Conservation (phyloP, 352 stramenopile genomes). For the Thraustochytrium sp. region DNA sequence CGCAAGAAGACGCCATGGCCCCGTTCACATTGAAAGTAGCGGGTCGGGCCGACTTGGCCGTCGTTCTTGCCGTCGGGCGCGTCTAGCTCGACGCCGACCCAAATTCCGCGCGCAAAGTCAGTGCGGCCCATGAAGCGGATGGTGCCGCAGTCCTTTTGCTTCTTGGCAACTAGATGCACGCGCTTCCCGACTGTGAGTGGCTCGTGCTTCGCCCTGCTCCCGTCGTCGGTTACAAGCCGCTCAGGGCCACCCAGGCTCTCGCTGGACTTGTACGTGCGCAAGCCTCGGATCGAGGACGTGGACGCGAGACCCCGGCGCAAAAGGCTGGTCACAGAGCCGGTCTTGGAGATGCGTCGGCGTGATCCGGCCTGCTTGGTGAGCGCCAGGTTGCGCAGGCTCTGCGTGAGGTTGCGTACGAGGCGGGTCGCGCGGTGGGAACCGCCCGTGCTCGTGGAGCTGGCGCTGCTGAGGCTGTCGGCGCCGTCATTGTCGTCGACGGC, state of each 20-base stretch:
- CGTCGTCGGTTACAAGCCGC: too few relatives aligned
- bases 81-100: slow-evolving; percentile 51
- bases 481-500: too few relatives aligned
- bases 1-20: slow-evolving; percentile 12
- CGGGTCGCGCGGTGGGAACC: too few relatives aligned
- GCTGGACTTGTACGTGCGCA: too few relatives aligned
- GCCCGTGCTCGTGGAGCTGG: too few relatives aligned
- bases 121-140: slow-evolving; percentile 23
- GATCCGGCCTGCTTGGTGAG: not conserved
- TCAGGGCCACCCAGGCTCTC: too few relatives aligned
- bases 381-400: not conserved
- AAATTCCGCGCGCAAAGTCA: slow-evolving; percentile 59
- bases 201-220: too few relatives aligned
- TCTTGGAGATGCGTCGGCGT: too few relatives aligned
- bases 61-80: slow-evolving; percentile 40
- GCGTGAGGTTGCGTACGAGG: not conserved
- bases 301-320: too few relatives aligned
- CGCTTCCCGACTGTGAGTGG: not conserved
- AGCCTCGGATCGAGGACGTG: too few relatives aligned
- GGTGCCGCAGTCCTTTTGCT: not conserved
- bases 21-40: not conserved
- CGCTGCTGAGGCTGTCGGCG: too few relatives aligned
- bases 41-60: not conserved
- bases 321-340: too few relatives aligned
- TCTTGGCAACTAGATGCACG: not conserved